A percentile compares a stretch with the other conserved stretches of the same genome.
These are phyloP conservation scores for Psilocybe sp. DNA, from an alignment of 768 basidiomycete genomes.

Conservation along the genomic window DNA sequence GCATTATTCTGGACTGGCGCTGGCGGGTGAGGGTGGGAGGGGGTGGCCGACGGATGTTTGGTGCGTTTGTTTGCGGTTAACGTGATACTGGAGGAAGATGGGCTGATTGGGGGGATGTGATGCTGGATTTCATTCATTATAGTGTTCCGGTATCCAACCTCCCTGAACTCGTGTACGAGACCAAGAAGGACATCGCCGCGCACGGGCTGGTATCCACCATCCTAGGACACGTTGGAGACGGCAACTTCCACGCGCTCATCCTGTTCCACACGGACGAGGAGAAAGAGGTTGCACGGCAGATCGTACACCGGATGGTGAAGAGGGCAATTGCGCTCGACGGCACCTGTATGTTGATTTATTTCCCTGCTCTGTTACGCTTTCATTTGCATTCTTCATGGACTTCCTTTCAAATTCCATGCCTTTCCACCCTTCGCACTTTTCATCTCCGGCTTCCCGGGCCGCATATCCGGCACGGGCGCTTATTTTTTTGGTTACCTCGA, in stretches of 20 bases:
- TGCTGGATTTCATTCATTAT: too few relatives aligned
- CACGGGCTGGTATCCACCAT: conserved; percentile 59
- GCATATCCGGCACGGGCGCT: background rate
- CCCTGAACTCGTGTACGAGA: conserved; percentile 63
- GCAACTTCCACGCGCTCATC: conserved; percentile 48
- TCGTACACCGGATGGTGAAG: conserved; percentile 60
- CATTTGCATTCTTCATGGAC: too few relatives aligned
- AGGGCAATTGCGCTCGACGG: conserved; percentile 71
- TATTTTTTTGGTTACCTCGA: background rate
- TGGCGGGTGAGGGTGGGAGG: conserved; percentile 47
- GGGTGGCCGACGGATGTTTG: conserved; percentile 80
- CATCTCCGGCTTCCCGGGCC: too few relatives aligned
- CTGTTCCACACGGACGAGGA: conserved; percentile 61
- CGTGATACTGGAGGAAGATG: too few relatives aligned
- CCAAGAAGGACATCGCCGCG: conserved; percentile 63
- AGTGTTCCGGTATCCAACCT: conserved; percentile 65
- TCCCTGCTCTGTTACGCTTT: too few relatives aligned
- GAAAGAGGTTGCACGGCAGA: conserved; percentile 32
- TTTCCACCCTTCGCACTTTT: too few relatives aligned
- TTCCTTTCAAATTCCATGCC: too few relatives aligned
- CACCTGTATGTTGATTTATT: conserved; percentile 47
- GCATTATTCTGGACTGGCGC: conserved; percentile 51
- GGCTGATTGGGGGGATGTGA: too few relatives aligned
- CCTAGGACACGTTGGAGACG: conserved; percentile 79
- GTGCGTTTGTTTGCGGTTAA: conserved; percentile 36